Evolutionary conservation across 2,329 filamentous ascomycete genomes (phyloP), one percentile per base, ranked within the genome.

Genomic region (Boeremia exigua): DNA sequence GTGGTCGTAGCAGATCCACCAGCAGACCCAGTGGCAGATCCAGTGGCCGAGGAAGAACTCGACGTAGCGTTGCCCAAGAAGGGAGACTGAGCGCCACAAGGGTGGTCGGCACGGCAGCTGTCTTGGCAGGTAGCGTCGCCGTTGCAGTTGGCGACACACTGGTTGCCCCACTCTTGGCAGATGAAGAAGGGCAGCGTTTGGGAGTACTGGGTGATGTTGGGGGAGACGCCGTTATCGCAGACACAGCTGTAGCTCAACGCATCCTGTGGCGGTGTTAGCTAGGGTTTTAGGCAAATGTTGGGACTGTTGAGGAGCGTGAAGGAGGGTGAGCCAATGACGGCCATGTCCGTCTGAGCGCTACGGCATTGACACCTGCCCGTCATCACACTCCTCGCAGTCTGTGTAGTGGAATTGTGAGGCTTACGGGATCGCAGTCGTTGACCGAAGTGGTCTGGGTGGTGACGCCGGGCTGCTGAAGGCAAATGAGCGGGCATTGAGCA

Each of bases 141-240:
- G 30, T 76, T 78, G 76, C 89, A 92, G 54, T 59, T 75, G 2
- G 62, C 69, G 11, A 89, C 86, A 73, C 89, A 92, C 76, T 91
- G 84, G 72, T 79, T 86, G 66, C 85, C 88, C 82, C 84, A 91
- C 76, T 89, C 82, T 42, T 82, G 82, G 83, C 90, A 95, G 66
- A 87, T 82, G 78, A 87, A 91, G 82, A 86, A 94, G 30, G 91
- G 90, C 25, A 95, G 80, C 1, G 90, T 93, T 65, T 91, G 82
- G 17, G 87, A 88, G 82, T 89, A 95, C 76, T 93, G 83, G 68
- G 88, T 86, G 44, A 91, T 77, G 77, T 93, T 92, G 63, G 90
- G 90, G 48, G 83, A 77, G 59, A 82, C 73, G 71, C 85, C 84
- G 66, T 89, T 82, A 60, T 82, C 81, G 79, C 90, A 95, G 65